Conservation (phyloP, 306 rosid genomes). For the Fragaria nilgerrensis region DNA sequence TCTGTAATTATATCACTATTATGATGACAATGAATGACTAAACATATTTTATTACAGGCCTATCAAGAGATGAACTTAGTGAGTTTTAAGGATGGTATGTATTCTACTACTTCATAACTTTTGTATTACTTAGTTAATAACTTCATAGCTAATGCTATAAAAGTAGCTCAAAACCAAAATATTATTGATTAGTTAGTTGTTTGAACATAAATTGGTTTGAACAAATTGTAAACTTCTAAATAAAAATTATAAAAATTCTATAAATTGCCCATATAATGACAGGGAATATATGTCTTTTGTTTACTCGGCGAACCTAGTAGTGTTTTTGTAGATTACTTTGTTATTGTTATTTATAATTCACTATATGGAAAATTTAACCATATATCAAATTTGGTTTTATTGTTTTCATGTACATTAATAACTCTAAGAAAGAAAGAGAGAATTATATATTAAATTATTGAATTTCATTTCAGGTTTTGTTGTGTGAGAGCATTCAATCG, state of each 20-base stretch:
- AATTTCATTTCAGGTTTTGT: conserved; percentile 30
- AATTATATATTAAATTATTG: neutral
- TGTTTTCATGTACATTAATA: neutral
- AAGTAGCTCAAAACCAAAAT: no score
- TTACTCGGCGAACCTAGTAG: no score
- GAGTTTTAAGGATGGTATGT: neutral
- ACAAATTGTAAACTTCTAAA: neutral
- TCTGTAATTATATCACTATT: neutral
- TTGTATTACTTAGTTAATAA: neutral
- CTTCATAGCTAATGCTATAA: neutral
- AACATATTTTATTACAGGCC: neutral
- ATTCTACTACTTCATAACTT: no score
- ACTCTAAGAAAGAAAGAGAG: neutral
- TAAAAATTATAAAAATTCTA: no score
- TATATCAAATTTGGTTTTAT: neutral
- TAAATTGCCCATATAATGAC: no score
- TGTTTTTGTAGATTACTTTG: neutral
- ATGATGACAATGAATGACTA: no score
- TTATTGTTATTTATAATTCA: neutral
- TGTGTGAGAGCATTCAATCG: conserved; percentile 55
- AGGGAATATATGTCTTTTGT: no score
- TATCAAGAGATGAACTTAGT: neutral
- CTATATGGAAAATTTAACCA: neutral
- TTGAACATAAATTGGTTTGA: neutral
- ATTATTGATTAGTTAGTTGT: no score